These are phyloP conservation scores for Ciborinia camelliae DNA, from an alignment of 2,329 filamentous ascomycete genomes.

Conservation along the genomic window DNA sequence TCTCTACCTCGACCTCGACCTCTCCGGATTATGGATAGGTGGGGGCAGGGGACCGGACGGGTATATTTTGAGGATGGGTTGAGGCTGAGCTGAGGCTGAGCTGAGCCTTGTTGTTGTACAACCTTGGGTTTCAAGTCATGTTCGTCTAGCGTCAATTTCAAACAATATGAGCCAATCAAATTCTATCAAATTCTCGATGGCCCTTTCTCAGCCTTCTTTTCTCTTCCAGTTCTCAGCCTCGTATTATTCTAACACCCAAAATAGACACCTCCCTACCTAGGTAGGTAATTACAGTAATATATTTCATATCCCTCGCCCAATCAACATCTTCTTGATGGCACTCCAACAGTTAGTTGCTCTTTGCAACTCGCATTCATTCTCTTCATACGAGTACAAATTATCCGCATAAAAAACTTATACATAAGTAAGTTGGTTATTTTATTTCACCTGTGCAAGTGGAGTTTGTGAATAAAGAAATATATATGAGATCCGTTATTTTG, in stretches of 20 bases:
- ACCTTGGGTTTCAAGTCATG: background rate
- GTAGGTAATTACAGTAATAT: background rate
- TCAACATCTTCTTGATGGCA: background rate
- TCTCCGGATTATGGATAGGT: background rate
- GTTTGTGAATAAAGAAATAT: background rate
- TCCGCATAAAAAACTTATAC: background rate
- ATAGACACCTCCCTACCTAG: too few species aligned
- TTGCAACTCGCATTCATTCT: background rate
- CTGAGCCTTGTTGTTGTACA: background rate
- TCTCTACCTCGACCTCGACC: background rate
- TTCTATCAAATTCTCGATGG: too few species aligned
- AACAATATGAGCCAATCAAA: background rate
- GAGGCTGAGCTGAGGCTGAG: too few species aligned
- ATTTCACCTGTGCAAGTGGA: too few species aligned
- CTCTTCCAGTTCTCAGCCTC: too few species aligned
- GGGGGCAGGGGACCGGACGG: background rate
- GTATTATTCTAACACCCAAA: too few species aligned
- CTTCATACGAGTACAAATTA: background rate
- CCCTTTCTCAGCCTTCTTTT: background rate
- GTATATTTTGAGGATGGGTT: background rate
- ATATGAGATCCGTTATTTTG: background rate
- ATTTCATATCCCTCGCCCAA: background rate
- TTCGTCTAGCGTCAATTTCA: background rate
- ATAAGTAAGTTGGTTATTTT: constrained; percentile 3
- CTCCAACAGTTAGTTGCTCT: background rate